A percentile compares a stretch with the other conserved stretches of the same genome.
phyloP scores from a whole-genome alignment of 805 yeast genomes.

The Brettanomyces anomalus region DNA sequence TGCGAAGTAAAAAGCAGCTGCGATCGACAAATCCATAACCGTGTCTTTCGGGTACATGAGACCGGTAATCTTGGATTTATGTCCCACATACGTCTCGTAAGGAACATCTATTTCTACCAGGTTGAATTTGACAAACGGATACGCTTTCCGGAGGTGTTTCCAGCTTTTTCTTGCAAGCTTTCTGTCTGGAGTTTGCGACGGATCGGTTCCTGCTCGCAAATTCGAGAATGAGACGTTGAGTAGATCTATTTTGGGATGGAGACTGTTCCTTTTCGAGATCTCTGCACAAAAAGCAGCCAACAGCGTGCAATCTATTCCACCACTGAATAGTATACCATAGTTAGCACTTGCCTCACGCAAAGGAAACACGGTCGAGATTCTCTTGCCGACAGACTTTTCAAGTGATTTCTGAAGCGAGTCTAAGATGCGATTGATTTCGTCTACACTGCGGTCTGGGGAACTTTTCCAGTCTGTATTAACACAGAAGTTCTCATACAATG shows the following conservation, averaged over 20 bases:
- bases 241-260: conserved; percentile 51
- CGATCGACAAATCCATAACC: conserved; percentile 94
- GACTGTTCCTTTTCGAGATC: conserved; percentile 14
- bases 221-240: conserved; percentile 90
- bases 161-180: conserved; percentile 60
- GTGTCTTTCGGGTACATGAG: conserved; percentile 79
- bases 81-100: conserved; percentile 51
- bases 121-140: conserved; percentile 30
- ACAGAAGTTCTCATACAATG: neutral
- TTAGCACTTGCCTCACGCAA: conserved; percentile 28
- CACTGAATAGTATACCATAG: conserved; percentile 73
- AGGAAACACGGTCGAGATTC: conserved; percentile 59
- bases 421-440: neutral
- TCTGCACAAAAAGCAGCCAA: conserved; percentile 48
- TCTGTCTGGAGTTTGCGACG: conserved; percentile 80
- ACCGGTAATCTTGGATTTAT: conserved; percentile 42
- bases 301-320: conserved; percentile 90
- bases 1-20: conserved; percentile 92
- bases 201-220: conserved; percentile 57
- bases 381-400: conserved; percentile 31
- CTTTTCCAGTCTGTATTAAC: neutral
- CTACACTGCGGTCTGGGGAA: neutral
- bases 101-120: conserved; percentile 68
- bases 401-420: conserved; percentile 24
- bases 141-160: conserved; percentile 36